A percentile compares a stretch with the other conserved stretches of the same genome.
phyloP scores from a whole-genome alignment of 2,329 filamentous ascomycete genomes.

The Pseudogymnoascus verrucosus region DNA sequence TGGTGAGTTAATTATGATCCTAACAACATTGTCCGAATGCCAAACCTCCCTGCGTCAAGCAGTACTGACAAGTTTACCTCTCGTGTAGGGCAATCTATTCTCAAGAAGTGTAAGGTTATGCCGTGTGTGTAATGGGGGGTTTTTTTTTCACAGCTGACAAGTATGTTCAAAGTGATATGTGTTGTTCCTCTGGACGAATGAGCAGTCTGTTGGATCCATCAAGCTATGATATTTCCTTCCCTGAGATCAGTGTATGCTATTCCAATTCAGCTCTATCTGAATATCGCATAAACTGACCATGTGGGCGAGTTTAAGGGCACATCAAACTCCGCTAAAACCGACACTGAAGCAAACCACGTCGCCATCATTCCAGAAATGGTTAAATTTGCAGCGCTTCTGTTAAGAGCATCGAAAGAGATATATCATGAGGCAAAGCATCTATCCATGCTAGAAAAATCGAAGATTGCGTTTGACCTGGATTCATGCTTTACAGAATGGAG shows the following conservation, averaged over 20 bases:
- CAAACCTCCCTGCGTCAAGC: neutral
- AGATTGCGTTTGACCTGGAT: neutral
- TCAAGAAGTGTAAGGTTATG: slow-evolving; percentile 12
- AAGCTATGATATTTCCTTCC: neutral
- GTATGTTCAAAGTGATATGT: neutral
- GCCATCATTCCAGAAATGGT: neutral
- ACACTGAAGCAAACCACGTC: neutral
- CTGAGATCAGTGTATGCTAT: neutral
- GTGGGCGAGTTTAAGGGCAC: neutral
- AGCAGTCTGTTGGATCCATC: neutral
- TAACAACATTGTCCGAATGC: neutral
- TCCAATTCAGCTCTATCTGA: neutral
- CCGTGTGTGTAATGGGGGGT: neutral
- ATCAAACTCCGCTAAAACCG: neutral
- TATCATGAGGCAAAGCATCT: neutral
- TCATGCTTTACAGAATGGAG: neutral
- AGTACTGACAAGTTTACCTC: neutral
- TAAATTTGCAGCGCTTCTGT: neutral
- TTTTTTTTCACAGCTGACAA: neutral
- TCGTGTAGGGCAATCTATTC: slow-evolving; percentile 9
- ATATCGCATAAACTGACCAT: neutral
- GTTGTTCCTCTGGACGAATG: neutral
- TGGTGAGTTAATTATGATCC: neutral
- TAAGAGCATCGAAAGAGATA: neutral
- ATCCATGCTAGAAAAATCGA: neutral